Conservation (phyloP, 2,329 filamentous ascomycete species). For the Talaromyces sp. region DNA sequence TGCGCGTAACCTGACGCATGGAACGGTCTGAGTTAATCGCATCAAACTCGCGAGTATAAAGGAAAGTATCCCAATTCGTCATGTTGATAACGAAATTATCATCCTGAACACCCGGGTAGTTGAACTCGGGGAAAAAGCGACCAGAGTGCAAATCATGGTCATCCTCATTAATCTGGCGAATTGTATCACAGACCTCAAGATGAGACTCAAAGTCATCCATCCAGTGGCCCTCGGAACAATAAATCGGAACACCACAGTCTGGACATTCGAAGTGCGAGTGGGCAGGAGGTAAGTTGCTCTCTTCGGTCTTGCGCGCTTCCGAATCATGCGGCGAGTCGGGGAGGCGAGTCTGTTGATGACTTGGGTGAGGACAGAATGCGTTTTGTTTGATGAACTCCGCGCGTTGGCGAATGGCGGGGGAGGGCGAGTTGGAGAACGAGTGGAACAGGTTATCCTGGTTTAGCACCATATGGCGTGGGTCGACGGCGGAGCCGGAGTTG, state of each 20-base stretch:
- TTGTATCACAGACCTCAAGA: constrained; percentile 85
- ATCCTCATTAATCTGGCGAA: constrained; percentile 94
- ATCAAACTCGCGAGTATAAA: constrained; percentile 88
- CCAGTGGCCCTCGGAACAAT: constrained; percentile 94
- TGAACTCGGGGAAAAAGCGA: constrained; percentile 89
- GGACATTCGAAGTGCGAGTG: constrained; percentile 95
- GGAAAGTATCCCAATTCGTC: constrained; percentile 97
- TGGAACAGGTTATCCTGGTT: constrained; percentile 87
- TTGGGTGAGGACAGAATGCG: constrained; percentile 89
- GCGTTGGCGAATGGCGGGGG: constrained; percentile 81
- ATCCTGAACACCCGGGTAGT: constrained; percentile 85
- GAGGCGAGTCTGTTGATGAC: constrained; percentile 75
- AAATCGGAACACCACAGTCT: constrained; percentile 91
- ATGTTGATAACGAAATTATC: constrained; percentile 94
- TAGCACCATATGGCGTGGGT: constrained; percentile 51
- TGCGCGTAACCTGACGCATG: constrained; percentile 88
- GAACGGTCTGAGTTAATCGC: constrained; percentile 88
- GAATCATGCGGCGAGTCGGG: constrained; percentile 66
- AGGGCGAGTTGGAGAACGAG: constrained; percentile 84
- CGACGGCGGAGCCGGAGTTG: constrained; percentile 22
- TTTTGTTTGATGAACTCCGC: constrained; percentile 91
- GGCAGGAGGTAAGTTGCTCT: constrained; percentile 63
- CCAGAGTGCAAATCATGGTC: constrained; percentile 93
- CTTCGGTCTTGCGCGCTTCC: constrained; percentile 59
- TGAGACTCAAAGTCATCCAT: constrained; percentile 94